Conservation (phyloP, 139 green algal genomes). For the Asterochloris erici region DNA sequence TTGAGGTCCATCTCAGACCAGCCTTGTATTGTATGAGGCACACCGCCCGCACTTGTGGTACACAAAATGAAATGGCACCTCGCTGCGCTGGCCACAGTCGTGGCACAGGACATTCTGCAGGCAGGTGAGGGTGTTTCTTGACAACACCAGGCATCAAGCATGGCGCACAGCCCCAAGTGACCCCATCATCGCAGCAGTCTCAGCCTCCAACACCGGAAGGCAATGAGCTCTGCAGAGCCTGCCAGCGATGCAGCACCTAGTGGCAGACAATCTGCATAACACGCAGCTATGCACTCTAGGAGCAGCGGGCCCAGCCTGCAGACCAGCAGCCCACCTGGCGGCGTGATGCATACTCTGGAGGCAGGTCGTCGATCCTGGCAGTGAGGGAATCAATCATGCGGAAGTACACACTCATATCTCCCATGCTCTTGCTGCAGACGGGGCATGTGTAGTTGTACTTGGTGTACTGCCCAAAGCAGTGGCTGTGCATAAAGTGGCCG, state of each 20-base stretch:
- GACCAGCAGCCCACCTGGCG: conserved; percentile 20
- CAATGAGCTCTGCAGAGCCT: background rate
- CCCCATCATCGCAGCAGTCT: background rate
- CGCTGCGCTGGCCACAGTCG: conserved; percentile 73
- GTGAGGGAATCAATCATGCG: conserved; percentile 94
- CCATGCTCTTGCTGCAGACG: conserved; percentile 90
- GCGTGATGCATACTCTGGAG: conserved; percentile 55
- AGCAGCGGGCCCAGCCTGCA: background rate
- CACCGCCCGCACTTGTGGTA: conserved; percentile 91
- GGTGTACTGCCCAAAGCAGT: conserved; percentile 90
- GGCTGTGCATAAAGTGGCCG: conserved; percentile 95
- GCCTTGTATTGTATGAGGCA: conserved; percentile 90
- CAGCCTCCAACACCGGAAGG: background rate
- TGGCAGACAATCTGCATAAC: background rate
- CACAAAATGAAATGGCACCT: conserved; percentile 90
- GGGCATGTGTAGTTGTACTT: conserved; percentile 92
- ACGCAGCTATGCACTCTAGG: background rate
- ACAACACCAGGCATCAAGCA: background rate
- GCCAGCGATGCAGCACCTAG: background rate
- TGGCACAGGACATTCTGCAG: conserved; percentile 89
- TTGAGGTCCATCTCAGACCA: conserved; percentile 26
- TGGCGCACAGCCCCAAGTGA: background rate
- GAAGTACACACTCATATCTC: conserved; percentile 98
- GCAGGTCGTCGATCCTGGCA: conserved; percentile 63
- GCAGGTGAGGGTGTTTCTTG: background rate